Conservation (phyloP, 371 early-diverging fungal species). For the Mucor lusitanicus region DNA sequence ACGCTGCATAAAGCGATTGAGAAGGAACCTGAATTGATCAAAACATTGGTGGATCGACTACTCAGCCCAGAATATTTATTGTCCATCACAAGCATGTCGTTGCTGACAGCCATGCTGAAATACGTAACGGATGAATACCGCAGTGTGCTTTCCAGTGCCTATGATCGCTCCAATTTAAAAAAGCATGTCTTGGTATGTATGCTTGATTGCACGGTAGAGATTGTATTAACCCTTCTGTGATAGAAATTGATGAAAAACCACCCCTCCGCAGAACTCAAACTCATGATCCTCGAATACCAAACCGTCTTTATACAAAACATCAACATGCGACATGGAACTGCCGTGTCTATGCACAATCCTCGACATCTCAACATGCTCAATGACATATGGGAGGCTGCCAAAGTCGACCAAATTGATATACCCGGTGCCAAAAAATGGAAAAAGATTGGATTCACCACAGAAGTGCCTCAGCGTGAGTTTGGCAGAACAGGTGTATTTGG, state of each 20-base stretch:
- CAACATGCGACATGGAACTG: slow-evolving; percentile 48
- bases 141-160: slow-evolving; percentile 45
- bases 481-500: slow-evolving; percentile 69
- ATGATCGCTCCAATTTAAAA: slow-evolving; percentile 49
- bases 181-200: slow-evolving; percentile 50
- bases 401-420: slow-evolving; percentile 37
- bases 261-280: slow-evolving; percentile 63
- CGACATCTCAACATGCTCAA: slow-evolving; percentile 55
- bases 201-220: background rate
- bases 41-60: slow-evolving; percentile 62
- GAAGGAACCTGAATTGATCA: slow-evolving; percentile 54
- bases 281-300: slow-evolving; percentile 71
- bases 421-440: slow-evolving; percentile 61
- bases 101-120: slow-evolving; percentile 66
- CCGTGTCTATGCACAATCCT: slow-evolving; percentile 54
- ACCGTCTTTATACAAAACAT: slow-evolving; percentile 61
- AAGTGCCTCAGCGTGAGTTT: slow-evolving; percentile 65
- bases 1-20: slow-evolving; percentile 55
- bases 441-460: slow-evolving; percentile 69
- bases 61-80: slow-evolving; percentile 65
- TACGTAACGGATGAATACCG: slow-evolving; percentile 62
- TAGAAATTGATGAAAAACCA: slow-evolving; percentile 61
- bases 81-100: slow-evolving; percentile 64
- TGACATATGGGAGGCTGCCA: slow-evolving; percentile 62
- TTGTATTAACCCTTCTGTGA: background rate